A percentile compares a stretch with the other conserved stretches of the same genome.
Evolutionary conservation across 2,329 filamentous ascomycete species (phyloP).

Genomic region (Allantophomopsis cytisporea): DNA sequence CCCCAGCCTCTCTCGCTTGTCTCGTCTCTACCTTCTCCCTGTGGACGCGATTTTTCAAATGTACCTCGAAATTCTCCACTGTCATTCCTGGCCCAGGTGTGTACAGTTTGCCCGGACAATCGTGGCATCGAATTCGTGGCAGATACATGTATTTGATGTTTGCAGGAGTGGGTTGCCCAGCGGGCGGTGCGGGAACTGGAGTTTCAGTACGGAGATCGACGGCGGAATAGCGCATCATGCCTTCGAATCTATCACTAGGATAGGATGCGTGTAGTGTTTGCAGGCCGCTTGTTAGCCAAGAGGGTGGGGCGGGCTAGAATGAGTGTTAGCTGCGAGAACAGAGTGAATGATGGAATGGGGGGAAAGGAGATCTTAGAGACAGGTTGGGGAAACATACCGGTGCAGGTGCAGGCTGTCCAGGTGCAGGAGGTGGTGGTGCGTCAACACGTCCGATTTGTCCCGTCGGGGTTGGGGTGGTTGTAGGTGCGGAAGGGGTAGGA

Average conservation of each 20-base stretch:
- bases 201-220: conserved; percentile 60
- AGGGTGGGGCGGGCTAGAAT: conserved; percentile 64
- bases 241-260: conserved; percentile 74
- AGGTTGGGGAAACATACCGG: conserved; percentile 38
- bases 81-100: conserved; percentile 77
- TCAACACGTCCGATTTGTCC: conserved; percentile 54
- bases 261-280: conserved; percentile 55
- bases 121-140: conserved; percentile 79
- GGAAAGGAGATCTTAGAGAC: conserved; percentile 1
- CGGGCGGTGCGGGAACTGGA: conserved; percentile 37
- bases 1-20: not conserved
- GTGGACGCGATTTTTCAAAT: conserved; percentile 76
- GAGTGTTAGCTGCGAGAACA: conserved; percentile 2
- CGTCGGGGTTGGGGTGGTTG: conserved; percentile 23
- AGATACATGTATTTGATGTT: conserved; percentile 71
- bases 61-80: conserved; percentile 83
- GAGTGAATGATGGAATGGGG: not conserved
- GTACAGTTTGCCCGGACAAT: conserved; percentile 90
- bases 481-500: conserved; percentile 12
- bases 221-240: conserved; percentile 78
- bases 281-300: conserved; percentile 72
- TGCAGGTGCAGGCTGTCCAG: conserved; percentile 39
- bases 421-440: conserved; percentile 44
- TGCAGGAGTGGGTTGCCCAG: conserved; percentile 37
- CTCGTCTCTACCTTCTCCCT: conserved; percentile 49